Base-by-base conservation (phyloP, 768 basidiomycete genomes). In the Sutorius australiensis region DNA sequence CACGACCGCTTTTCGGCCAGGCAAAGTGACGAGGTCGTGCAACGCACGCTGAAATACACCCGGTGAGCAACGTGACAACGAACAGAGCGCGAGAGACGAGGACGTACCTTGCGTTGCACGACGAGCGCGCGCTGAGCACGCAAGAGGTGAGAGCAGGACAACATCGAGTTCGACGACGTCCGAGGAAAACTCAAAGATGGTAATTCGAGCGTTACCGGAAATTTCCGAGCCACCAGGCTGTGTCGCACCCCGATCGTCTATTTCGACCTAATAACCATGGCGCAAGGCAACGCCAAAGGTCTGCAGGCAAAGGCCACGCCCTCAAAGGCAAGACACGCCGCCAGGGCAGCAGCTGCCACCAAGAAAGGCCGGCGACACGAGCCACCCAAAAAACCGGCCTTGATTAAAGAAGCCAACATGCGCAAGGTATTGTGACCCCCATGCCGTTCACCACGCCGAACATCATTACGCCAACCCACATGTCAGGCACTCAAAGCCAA, bases 231-330 rank as follows among this genome's bases (percentile, higher is more conserved):
- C 3, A 34, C 32, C 17, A 3, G 11, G 37, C 17, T 38, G 41
- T 12, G 8, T 21, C 39, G 19, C 36, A 6, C 10, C 41, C 43
- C 39, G 34, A 39, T 37, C 44, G 27, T 17, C 10, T 31, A 17
- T 13, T 13, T 3, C 36, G 19, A 10, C 21, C 30, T n/a, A 38
- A 32, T 16, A 5, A 28, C 9, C 19, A 57, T 94, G 92, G 89
- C 82, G 10, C 92, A 95, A 76, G 92, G 92, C 51, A 84, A 82
- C 59, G 82, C 83, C n/a, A 94, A 92, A 69, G 86, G 86, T n/a
- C 74, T 89, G 8, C 75, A 81, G 56, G 67, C 67, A 14, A 89
- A 86, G 67, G 51, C 61, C 3, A 68, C 81, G 7, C 61, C 67
- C 11, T 79, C 77, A 36, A 62, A 65, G 19, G 69, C 77, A 51